Evolutionary conservation across 2,329 filamentous ascomycete genomes (phyloP).

Genomic region (Pestalotiopsis sp.): DNA sequence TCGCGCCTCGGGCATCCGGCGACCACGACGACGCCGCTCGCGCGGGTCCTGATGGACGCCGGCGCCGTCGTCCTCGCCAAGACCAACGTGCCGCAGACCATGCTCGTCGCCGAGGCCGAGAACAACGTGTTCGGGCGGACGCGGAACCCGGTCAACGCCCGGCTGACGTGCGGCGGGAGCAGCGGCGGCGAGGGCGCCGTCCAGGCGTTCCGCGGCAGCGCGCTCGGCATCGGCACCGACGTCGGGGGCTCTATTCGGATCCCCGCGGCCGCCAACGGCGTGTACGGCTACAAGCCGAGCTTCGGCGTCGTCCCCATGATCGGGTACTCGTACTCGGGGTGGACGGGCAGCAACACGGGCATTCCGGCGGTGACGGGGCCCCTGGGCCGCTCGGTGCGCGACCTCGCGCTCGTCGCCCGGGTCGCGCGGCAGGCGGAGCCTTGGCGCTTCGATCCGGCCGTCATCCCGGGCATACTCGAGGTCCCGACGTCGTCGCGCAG

Average conservation of each 20-base stretch:
- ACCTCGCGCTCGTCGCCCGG: conserved; percentile 25
- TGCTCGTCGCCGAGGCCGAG: conserved; percentile 24
- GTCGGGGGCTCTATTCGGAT: conserved; percentile 28
- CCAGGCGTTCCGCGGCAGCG: conserved; percentile 26
- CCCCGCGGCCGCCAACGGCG: conserved; percentile 32
- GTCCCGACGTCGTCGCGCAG: conserved; percentile 17
- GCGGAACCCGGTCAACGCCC: conserved; percentile 23
- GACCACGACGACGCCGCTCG: conserved; percentile 20
- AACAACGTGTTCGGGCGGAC: conserved; percentile 28
- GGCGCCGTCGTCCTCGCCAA: conserved; percentile 24
- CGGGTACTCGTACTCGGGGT: conserved; percentile 32
- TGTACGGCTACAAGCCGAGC: conserved; percentile 33
- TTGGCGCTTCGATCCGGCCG: conserved; percentile 26
- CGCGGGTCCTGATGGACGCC: conserved; percentile 20
- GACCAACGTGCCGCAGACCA: conserved; percentile 27
- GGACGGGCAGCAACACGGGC: conserved; percentile 31
- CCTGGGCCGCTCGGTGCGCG: conserved; percentile 27
- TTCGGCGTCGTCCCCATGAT: conserved; percentile 34
- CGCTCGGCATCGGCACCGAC: conserved; percentile 27
- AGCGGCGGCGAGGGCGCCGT: conserved; percentile 25
- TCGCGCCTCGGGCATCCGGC: conserved; percentile 23
- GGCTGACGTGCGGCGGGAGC: conserved; percentile 24
- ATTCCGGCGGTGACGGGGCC: conserved; percentile 31
- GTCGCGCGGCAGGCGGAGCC: conserved; percentile 25
- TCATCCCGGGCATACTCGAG: conserved; percentile 25